Base-by-base conservation (phyloP, 2,329 filamentous ascomycete genomes). In the Pseudogymnoascus sp. region DNA sequence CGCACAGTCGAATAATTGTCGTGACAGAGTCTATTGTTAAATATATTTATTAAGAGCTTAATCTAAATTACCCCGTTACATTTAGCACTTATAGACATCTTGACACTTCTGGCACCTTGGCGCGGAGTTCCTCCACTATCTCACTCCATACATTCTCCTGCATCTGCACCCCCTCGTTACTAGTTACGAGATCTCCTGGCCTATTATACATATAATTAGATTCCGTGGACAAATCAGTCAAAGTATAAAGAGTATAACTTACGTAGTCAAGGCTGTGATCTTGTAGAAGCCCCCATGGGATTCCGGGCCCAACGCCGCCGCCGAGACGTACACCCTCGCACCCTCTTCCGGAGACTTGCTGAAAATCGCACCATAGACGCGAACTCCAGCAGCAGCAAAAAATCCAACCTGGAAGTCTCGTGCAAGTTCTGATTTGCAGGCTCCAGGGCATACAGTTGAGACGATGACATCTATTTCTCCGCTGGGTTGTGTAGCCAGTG, bases 11-110 rank as follows among this genome's bases (percentile, higher is more conserved):
- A 19, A 19, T 19, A 19, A 19, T 19, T 2, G 19, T 19, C 19
- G 19, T 19, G 23, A 29, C 26, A 29, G 26, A 29, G 3, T 29
- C 26, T 29, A 29, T 29, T 7, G 26, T 29, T 29, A 29, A 29
- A 29, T 29, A 29, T 29, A 29, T 29, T 29, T 29, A 29, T 29
- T 29, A 29, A 4, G 7, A 29, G 26, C 26, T 8, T 29, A 29
- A 29, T 10, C 31, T 33, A 33, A 33, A 33, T 4, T 7, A 33
- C 10, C 2, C 10, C 31, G 11, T 8, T 11, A 33, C 31, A 11
- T 33, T 33, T 33, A 33, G 8, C 8, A 11, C 31, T 33, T 45
- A 72, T 90, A 90, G 59, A 85, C 77, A 35, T 75, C 69, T 19
- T 19, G 45, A 55, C 5, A 55, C 45, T 55, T 55, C 45, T 16